These are phyloP conservation scores for Arbutus unedo DNA, from an alignment of 148 eudicot species.

Conservation along the genomic window DNA sequence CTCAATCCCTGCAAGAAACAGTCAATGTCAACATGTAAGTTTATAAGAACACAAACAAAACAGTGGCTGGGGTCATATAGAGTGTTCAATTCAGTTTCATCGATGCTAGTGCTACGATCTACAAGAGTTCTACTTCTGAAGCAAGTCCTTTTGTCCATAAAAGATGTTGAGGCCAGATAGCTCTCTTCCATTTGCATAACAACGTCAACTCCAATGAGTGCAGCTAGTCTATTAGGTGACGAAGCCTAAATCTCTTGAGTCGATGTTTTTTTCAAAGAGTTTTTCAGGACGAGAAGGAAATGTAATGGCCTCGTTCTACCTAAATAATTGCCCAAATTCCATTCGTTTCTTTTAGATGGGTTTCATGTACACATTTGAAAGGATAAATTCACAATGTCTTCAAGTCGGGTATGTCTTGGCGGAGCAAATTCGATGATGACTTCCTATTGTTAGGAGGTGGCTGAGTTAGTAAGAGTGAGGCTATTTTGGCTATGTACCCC, in stretches of 20 bases:
- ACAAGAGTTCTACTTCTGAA: background rate
- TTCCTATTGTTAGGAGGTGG: background rate
- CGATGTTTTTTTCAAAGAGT: background rate
- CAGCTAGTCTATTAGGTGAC: background rate
- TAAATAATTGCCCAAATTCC: background rate
- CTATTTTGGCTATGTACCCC: no score
- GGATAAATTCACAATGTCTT: background rate
- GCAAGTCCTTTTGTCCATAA: background rate
- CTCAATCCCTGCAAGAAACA: constrained; percentile 68
- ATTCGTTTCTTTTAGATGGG: background rate
- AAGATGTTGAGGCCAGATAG: background rate
- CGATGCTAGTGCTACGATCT: background rate
- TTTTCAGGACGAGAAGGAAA: background rate
- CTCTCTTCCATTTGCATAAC: background rate
- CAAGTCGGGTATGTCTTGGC: background rate
- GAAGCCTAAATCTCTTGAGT: background rate
- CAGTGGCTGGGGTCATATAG: background rate
- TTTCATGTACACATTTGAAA: background rate
- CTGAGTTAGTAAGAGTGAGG: no score
- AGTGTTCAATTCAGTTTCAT: background rate
- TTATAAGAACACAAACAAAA: background rate
- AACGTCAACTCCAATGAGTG: background rate
- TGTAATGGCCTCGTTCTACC: background rate
- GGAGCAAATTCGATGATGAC: background rate
- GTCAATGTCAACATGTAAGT: background rate